These are phyloP conservation scores for Psilocybe sp. DNA, from an alignment of 768 basidiomycete species.

Conservation along the genomic window DNA sequence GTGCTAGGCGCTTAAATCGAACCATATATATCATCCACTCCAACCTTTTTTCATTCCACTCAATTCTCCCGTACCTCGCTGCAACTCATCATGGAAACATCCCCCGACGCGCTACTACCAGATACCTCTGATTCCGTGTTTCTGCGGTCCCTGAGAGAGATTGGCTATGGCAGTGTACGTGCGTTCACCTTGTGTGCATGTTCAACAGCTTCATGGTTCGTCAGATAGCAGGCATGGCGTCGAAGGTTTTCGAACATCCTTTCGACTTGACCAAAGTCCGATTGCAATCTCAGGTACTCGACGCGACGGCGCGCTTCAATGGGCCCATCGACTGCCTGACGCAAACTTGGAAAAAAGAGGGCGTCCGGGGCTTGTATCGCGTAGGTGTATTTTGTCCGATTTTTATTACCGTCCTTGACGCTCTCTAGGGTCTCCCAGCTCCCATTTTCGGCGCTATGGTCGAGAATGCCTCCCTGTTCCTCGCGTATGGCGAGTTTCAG, in stretches of 20 bases:
- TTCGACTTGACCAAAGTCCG: slow-evolving; percentile 93
- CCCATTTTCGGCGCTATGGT: slow-evolving; percentile 92
- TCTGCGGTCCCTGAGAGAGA: slow-evolving; percentile 40
- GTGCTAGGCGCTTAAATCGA: too few relatives aligned
- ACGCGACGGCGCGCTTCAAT: slow-evolving; percentile 61
- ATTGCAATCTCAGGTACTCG: slow-evolving; percentile 84
- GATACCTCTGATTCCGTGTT: slow-evolving; percentile 16
- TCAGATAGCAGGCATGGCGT: slow-evolving; percentile 78
- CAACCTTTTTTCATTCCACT: neutral
- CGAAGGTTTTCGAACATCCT: slow-evolving; percentile 89
- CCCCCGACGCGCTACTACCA: slow-evolving; percentile 17
- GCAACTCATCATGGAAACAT: slow-evolving; percentile 14
- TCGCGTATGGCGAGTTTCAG: slow-evolving; percentile 82
- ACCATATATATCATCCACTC: too few relatives aligned
- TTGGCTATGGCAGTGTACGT: slow-evolving; percentile 48
- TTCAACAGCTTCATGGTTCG: neutral
- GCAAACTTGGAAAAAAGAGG: slow-evolving; percentile 81
- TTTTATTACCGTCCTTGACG: neutral
- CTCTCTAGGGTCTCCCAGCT: slow-evolving; percentile 80
- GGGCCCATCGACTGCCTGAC: slow-evolving; percentile 89
- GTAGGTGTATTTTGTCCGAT: slow-evolving; percentile 41
- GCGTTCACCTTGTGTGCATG: neutral
- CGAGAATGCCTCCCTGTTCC: slow-evolving; percentile 89
- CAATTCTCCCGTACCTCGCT: neutral
- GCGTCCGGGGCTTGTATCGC: slow-evolving; percentile 81